Conservation (phyloP, 2,329 filamentous ascomycete genomes). For the Aureobasidium musti region DNA sequence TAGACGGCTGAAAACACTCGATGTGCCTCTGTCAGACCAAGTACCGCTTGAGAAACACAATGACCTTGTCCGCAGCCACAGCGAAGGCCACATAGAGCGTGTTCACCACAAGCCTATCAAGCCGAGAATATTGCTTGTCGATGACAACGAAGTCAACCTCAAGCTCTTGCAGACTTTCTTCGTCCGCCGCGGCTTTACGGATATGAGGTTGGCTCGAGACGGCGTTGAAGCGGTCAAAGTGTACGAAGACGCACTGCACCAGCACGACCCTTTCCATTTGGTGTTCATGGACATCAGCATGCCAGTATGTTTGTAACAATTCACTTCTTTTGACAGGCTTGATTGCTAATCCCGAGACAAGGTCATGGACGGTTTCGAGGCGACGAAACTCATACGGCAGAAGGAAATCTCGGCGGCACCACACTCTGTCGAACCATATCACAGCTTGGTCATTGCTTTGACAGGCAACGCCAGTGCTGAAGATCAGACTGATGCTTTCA, state of each 20-base stretch:
- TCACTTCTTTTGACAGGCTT: not conserved
- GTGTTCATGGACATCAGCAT: constrained; percentile 31
- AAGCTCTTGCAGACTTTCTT: constrained; percentile 32
- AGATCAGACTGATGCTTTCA: constrained; percentile 37
- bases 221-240: constrained; percentile 17
- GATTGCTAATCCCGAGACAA: constrained; percentile 24
- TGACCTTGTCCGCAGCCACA: constrained; percentile 4
- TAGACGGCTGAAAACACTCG: not conserved
- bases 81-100: not conserved
- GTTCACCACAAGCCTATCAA: not conserved
- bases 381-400: constrained; percentile 38
- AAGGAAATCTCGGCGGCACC: constrained; percentile 36
- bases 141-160: constrained; percentile 37
- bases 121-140: constrained; percentile 33
- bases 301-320: constrained; percentile 10
- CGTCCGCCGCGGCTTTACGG: constrained; percentile 19
- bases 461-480: constrained; percentile 35
- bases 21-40: not conserved
- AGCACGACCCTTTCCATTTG: constrained; percentile 1
- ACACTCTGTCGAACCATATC: constrained; percentile 32
- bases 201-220: constrained; percentile 16
- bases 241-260: constrained; percentile 11
- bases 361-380: constrained; percentile 38
- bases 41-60: not conserved
- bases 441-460: constrained; percentile 34